phyloP scores from a whole-genome alignment of 2,329 filamentous ascomycete species.

The Nannizziopsis barbatae region DNA sequence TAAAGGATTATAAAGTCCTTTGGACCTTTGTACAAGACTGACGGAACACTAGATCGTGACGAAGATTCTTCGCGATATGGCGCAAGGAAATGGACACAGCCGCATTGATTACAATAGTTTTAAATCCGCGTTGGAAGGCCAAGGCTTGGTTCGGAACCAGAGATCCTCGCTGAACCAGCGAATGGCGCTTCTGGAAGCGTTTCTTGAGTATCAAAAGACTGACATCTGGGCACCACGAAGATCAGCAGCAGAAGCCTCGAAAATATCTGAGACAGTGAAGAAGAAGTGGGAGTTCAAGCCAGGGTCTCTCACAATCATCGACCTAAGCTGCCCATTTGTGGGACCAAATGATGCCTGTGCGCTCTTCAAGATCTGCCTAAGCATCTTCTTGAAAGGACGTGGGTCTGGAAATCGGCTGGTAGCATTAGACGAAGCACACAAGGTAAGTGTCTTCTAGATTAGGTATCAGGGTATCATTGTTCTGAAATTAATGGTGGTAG shows the following conservation, averaged over 20 bases:
- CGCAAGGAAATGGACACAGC: constrained; percentile 27
- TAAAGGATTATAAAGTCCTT: no score
- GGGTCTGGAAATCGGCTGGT: constrained; percentile 47
- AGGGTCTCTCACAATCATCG: constrained; percentile 53
- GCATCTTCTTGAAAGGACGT: constrained; percentile 51
- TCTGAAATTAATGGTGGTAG: constrained; percentile 21
- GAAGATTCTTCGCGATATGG: constrained; percentile 43
- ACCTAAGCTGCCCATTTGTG: constrained; percentile 62
- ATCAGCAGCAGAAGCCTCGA: background rate
- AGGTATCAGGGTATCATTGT: background rate
- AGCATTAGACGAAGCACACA: constrained; percentile 68
- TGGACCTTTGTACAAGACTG: no score
- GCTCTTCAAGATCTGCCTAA: constrained; percentile 61
- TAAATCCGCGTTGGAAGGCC: constrained; percentile 25
- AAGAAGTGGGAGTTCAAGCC: constrained; percentile 24
- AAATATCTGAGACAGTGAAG: background rate
- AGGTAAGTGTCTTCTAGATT: constrained; percentile 33
- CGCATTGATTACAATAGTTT: constrained; percentile 41
- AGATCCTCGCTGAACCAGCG: constrained; percentile 47
- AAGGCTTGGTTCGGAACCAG: constrained; percentile 42
- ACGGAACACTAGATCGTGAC: constrained; percentile 29
- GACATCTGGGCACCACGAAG: background rate
- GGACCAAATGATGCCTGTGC: constrained; percentile 56
- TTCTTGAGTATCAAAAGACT: constrained; percentile 35
- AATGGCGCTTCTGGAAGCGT: constrained; percentile 53